phyloP scores from a whole-genome alignment of 257 asterid species.

The Sherardia arvensis region DNA sequence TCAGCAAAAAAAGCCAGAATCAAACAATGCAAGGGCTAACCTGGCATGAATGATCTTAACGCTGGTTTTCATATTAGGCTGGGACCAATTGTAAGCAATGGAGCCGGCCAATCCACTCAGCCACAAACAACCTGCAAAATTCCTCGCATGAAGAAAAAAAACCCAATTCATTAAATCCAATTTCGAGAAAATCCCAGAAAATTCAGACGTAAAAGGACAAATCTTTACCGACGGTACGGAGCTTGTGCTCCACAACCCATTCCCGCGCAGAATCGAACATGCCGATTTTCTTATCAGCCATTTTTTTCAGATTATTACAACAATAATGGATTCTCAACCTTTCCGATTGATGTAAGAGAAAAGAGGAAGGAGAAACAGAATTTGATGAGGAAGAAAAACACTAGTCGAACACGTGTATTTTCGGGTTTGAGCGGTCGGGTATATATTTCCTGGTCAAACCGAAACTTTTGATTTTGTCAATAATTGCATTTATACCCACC shows the following conservation, averaged over 20 bases:
- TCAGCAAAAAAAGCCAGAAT: background rate
- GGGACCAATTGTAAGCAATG: constrained; percentile 91
- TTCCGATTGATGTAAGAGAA: background rate
- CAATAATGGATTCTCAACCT: background rate
- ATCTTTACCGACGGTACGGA: constrained; percentile 62
- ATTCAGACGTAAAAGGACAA: background rate
- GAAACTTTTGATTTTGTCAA: background rate
- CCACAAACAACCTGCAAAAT: constrained; percentile 26
- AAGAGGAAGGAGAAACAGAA: no score
- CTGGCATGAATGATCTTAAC: constrained; percentile 92
- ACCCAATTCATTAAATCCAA: no score
- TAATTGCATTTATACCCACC: background rate
- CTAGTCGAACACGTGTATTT: background rate
- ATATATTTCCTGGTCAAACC: background rate
- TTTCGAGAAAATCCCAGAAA: background rate
- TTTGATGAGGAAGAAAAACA: background rate
- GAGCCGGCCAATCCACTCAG: constrained; percentile 75
- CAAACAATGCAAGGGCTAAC: constrained; percentile 16
- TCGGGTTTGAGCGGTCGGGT: background rate
- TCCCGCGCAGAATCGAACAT: constrained; percentile 46
- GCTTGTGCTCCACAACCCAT: constrained; percentile 84
- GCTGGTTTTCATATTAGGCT: constrained; percentile 81
- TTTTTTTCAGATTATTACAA: constrained; percentile 3
- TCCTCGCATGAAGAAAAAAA: background rate
- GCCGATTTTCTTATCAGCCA: constrained; percentile 43